Evolutionary conservation across 2,329 filamentous ascomycete genomes (phyloP), one percentile per base, ranked within the genome.

Genomic region (Westerdykella ornata): DNA sequence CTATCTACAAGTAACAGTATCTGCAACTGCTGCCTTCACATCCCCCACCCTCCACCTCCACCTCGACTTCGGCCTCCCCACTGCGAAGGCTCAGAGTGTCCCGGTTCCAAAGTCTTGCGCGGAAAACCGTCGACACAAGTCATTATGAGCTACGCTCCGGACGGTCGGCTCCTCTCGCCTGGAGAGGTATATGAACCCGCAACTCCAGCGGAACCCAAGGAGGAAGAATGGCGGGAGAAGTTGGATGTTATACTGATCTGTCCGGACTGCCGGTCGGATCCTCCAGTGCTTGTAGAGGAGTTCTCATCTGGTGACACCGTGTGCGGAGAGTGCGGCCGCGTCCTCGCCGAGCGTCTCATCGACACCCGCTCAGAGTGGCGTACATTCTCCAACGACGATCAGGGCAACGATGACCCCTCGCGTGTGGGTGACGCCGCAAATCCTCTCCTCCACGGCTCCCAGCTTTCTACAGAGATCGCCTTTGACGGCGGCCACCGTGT

Each of bases 351-450:
- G 59, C 84, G 88, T 52, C 88, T 92, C 63, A 89, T 98, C 60
- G 94, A 98, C 63, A 94, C 87, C 46, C 85, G 94, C 48, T 95
- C 88, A 36, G 92, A 98, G 71, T 98, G 92, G 92, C 87, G 92
- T 63, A 98, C 92, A 1, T 98, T 98, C 70, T 88, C 89, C 62
- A 97, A 97, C 64, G 92, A 98, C 61, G 94, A 98, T 64, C 88
- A 95, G 66, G 88, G 87, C 59, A 89, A 86, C 60, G 94, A 97
- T 56, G 92, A 98, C 54, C 92, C 94, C 4, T 96, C 88, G 44
- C 92, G 92, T 88, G 90, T 98, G 51, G 92, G 92, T 72, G 92
- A 97, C 56, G 86, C 85, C 5, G 83, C 84, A 46, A 96, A 97
- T 61, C 84, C 87, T 40, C 81, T 98, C 33, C 77, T 95, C 43